A percentile compares a stretch with the other conserved stretches of the same genome.
These are phyloP conservation scores for Colletotrichum sp. DNA, from an alignment of 2,329 filamentous ascomycete genomes.

Conservation along the genomic window DNA sequence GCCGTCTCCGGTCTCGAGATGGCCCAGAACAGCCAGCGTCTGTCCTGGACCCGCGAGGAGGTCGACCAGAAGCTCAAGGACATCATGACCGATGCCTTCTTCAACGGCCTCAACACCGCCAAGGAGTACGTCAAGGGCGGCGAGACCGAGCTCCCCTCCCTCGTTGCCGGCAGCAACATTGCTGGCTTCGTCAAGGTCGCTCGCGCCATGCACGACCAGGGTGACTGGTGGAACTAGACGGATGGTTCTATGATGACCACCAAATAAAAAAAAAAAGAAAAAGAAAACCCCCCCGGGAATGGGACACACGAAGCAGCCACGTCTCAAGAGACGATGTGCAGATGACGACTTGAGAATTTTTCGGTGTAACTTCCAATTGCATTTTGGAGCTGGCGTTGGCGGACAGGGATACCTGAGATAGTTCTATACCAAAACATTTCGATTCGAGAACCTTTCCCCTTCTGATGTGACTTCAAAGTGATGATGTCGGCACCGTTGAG, in stretches of 20 bases:
- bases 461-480: background rate
- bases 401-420: conserved; percentile 17
- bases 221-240: conserved; percentile 79
- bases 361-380: conserved; percentile 6
- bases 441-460: background rate
- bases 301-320: background rate
- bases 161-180: conserved; percentile 96
- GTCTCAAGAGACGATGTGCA: background rate
- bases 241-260: background rate
- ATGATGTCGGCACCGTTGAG: background rate
- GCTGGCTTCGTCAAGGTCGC: conserved; percentile 97
- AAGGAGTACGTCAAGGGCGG: conserved; percentile 82
- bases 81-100: conserved; percentile 96
- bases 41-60: conserved; percentile 87
- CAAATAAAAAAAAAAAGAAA: background rate
- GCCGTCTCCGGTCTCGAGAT: conserved; percentile 98
- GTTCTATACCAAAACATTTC: conserved; percentile 15
- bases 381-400: conserved; percentile 20
- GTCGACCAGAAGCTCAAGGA: conserved; percentile 89
- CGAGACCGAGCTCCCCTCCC: conserved; percentile 85
- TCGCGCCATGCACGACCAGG: conserved; percentile 92
- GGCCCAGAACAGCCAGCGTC: conserved; percentile 93
- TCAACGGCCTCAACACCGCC: conserved; percentile 86
- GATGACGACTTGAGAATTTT: conserved; percentile 7
- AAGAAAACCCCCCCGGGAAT: background rate